These are phyloP conservation scores for Rubia tinctorum DNA, from an alignment of 305 asterid genomes.

Conservation along the genomic window DNA sequence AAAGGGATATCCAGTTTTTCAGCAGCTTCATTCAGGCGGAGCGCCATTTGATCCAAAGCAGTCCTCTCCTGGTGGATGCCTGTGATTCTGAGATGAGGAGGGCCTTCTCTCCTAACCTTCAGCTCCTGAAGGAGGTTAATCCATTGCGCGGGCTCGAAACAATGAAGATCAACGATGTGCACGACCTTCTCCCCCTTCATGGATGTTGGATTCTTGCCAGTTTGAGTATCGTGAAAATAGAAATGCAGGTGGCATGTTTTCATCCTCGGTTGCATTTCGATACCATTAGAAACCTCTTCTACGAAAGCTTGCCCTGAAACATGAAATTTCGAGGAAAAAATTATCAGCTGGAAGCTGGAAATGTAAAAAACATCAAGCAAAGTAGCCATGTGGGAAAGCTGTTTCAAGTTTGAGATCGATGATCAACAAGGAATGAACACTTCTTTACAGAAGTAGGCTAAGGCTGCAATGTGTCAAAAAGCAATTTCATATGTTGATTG, in stretches of 20 bases:
- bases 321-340: not conserved
- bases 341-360: not conserved
- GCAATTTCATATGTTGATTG: not conserved
- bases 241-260: slow-evolving; percentile 32
- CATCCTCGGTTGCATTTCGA: not conserved
- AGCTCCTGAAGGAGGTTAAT: slow-evolving; percentile 43
- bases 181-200: slow-evolving; percentile 67
- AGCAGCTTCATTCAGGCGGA: slow-evolving; percentile 46
- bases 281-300: not conserved
- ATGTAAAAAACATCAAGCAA: not conserved
- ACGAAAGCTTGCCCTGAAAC: slow-evolving; percentile 2
- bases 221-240: slow-evolving; percentile 35
- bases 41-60: slow-evolving; percentile 50
- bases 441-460: not conserved
- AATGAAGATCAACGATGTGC: slow-evolving; percentile 58
- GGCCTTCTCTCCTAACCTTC: slow-evolving; percentile 50
- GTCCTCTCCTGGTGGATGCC: slow-evolving; percentile 48
- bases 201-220: slow-evolving; percentile 32
- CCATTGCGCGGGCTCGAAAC: slow-evolving; percentile 62
- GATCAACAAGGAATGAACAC: not conserved
- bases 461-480: not conserved
- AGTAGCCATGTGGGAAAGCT: slow-evolving; percentile 3
- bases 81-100: slow-evolving; percentile 60
- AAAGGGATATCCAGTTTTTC: slow-evolving; percentile 59
- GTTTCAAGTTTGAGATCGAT: not conserved